Evolutionary conservation across 768 basidiomycete genomes (phyloP), one percentile per base, ranked within the genome.

Genomic region (Leccinum subtestaceum): DNA sequence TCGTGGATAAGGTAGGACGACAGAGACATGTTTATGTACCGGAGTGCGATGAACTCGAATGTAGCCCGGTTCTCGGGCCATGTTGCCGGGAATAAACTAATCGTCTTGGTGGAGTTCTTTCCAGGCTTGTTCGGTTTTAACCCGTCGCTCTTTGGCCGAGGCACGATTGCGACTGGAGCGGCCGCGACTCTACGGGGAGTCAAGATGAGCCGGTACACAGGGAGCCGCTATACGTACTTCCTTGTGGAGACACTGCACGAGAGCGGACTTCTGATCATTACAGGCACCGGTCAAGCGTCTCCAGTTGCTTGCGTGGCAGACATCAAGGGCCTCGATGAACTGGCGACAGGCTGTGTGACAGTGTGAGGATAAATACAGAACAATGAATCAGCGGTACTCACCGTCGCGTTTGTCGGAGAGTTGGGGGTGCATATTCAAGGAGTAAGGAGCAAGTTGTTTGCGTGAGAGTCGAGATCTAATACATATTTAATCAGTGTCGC

Each of bases 241-340:
- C 68, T 81, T 76, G 59, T 84, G 82, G 56, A 92, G 76, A 74
- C 90, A 92, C 55, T 77, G 74, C 66, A 88, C 89, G 64, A 92
- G 76, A 48, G 83, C 80, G 56, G 83, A 76, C 74, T 92, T 92
- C 53, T 80, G 78, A 58, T 67, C 74, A 66, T 92, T 92, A 70
- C 90, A 92, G 17, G 78, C 81, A 21, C 89, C 90, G 1, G 84
- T 81, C 60, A 87, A 79, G 61, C 84, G 83, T 25, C 80, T 79
- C 86, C 87, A 89, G 56, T 70, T 77, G 65, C 76, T 81, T 19
- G 76, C 69, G 67, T 92, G 90, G 67, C 90, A 92, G 50, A 80
- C 75, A 52, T 91, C 82, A 25, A 92, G 83, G 2, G 90, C 90
- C 63, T 90, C 75, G 56, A 92, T 89, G 67, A 92, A 86, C 17